Evolutionary conservation across 1,284 basidiomycete genomes (phyloP).

Genomic region (Marasmius oreades): DNA sequence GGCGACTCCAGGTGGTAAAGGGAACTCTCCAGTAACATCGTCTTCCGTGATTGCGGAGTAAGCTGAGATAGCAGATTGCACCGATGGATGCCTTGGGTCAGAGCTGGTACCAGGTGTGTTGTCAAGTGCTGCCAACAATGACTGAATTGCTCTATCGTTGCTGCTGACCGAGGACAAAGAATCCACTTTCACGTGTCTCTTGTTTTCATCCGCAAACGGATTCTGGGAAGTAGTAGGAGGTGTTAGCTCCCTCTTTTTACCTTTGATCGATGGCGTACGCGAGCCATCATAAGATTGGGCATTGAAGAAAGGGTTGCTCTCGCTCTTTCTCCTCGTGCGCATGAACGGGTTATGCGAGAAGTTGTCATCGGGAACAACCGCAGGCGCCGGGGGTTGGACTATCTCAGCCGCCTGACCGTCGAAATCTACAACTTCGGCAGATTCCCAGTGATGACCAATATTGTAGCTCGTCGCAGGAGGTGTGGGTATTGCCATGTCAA

Average conservation of each 20-base stretch:
- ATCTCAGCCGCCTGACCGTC: slow-evolving; percentile 28
- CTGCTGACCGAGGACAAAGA: slow-evolving; percentile 32
- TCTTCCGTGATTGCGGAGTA: slow-evolving; percentile 34
- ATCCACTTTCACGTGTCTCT: slow-evolving; percentile 19
- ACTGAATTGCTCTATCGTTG: slow-evolving; percentile 51
- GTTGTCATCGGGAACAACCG: slow-evolving; percentile 16
- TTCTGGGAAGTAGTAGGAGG: slow-evolving; percentile 31
- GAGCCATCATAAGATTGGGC: slow-evolving; percentile 24
- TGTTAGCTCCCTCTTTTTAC: slow-evolving; percentile 29
- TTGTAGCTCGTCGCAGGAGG: slow-evolving; percentile 47
- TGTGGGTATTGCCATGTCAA: slow-evolving; percentile 54
- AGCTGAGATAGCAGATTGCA: slow-evolving; percentile 36
- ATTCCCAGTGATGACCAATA: slow-evolving; percentile 59
- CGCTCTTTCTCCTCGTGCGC: slow-evolving; percentile 31
- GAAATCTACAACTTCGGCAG: slow-evolving; percentile 60
- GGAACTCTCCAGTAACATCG: slow-evolving; percentile 33
- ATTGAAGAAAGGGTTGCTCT: slow-evolving; percentile 67
- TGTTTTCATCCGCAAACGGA: slow-evolving; percentile 16
- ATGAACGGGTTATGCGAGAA: slow-evolving; percentile 40
- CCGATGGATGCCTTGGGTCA: slow-evolving; percentile 43
- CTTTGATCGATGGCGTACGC: slow-evolving; percentile 17
- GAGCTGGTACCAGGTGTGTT: slow-evolving; percentile 32
- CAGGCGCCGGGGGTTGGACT: slow-evolving; percentile 21
- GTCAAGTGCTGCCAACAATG: slow-evolving; percentile 61
- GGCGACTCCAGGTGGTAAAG: slow-evolving; percentile 25